These are phyloP conservation scores for Kwoniella dendrophila DNA, from an alignment of 768 basidiomycete genomes.

Conservation along the genomic window DNA sequence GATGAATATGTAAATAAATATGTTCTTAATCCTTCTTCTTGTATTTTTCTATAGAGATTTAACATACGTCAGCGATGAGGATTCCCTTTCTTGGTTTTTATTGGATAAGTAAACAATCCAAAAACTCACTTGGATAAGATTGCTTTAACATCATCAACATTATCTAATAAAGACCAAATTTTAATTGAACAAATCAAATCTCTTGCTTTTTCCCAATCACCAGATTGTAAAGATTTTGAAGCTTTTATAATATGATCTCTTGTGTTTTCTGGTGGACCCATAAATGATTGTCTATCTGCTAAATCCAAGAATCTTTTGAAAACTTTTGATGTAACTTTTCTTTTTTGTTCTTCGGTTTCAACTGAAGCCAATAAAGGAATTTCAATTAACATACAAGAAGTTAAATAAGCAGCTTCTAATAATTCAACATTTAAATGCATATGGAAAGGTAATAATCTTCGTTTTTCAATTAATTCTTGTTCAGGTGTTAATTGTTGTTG, in stretches of 20 bases:
- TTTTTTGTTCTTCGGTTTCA: conserved; percentile 88
- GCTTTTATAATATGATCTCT: conserved; percentile 99
- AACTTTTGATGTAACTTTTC: conserved; percentile 92
- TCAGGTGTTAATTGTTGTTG: conserved; percentile 75
- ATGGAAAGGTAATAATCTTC: conserved; percentile 96
- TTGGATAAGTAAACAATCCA: background rate
- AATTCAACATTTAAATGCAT: conserved; percentile 99
- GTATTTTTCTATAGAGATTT: conserved; percentile 71
- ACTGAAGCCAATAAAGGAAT: conserved; percentile 92
- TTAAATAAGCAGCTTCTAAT: conserved; percentile 93
- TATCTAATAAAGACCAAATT: conserved; percentile 96
- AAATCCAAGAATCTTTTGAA: conserved; percentile 94
- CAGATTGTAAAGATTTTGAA: conserved; percentile 90
- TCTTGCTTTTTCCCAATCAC: conserved; percentile 94
- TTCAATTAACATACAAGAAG: conserved; percentile 98
- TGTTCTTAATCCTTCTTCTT: conserved; percentile 94
- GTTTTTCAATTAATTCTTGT: conserved; percentile 95
- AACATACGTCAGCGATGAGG: conserved; percentile 13
- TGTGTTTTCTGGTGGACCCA: conserved; percentile 97
- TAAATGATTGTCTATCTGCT: conserved; percentile 95
- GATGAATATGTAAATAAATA: conserved; percentile 98
- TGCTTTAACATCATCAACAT: conserved; percentile 80
- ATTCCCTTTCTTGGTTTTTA: background rate
- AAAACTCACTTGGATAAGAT: conserved; percentile 80
- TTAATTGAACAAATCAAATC: conserved; percentile 95